Conservation (phyloP, 2,329 filamentous ascomycete species). For the Aspergillus chevalieri region DNA sequence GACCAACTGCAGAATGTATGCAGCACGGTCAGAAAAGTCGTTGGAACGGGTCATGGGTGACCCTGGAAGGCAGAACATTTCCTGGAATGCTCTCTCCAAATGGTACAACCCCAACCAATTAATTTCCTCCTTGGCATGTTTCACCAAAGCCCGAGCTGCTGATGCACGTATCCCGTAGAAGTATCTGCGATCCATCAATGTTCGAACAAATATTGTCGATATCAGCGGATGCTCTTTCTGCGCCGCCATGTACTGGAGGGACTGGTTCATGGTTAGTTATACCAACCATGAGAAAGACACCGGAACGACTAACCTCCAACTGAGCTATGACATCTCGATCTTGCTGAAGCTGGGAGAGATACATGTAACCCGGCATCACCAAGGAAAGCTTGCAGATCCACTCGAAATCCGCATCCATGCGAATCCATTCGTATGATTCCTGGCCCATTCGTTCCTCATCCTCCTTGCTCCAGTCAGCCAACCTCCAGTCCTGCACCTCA, state of each 20-base stretch:
- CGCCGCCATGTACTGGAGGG: constrained; percentile 67
- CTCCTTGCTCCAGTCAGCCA: constrained; percentile 83
- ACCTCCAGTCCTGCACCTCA: constrained; percentile 74
- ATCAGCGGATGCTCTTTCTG: constrained; percentile 69
- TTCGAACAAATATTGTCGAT: constrained; percentile 82
- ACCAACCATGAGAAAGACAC: constrained; percentile 1
- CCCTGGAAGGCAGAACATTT: constrained; percentile 78
- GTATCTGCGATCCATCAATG: constrained; percentile 84
- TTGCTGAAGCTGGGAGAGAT: constrained; percentile 92
- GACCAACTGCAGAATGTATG: constrained; percentile 76
- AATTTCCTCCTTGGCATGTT: constrained; percentile 64
- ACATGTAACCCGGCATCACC: constrained; percentile 93
- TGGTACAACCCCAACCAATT: constrained; percentile 77
- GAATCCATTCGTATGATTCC: constrained; percentile 97
- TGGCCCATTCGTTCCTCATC: constrained; percentile 88
- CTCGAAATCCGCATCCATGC: constrained; percentile 95
- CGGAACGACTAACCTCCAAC: constrained; percentile 44
- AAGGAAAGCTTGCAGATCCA: constrained; percentile 85
- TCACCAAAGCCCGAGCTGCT: constrained; percentile 71
- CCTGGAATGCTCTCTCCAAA: constrained; percentile 76
- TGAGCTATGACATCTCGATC: constrained; percentile 94
- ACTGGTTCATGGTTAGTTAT: constrained; percentile 28
- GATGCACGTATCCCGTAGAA: constrained; percentile 87
- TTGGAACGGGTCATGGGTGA: constrained; percentile 78
- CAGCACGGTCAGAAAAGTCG: constrained; percentile 79